A percentile compares a stretch with the other conserved stretches of the same genome.
Conservation (phyloP, 352 stramenopile genomes). For the Thalassiosira oceanica region DNA sequence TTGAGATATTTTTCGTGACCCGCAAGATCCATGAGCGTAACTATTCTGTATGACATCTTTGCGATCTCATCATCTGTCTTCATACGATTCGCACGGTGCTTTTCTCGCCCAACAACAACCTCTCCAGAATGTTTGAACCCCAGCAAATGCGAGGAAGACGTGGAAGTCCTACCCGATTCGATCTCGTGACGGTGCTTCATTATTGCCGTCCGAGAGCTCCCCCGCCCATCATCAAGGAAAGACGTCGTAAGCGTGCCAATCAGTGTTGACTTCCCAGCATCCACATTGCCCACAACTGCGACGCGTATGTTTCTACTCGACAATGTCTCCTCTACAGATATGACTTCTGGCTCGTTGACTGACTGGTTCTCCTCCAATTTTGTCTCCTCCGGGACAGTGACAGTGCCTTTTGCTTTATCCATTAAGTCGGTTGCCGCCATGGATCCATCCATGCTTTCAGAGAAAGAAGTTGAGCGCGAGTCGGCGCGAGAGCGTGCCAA, state of each 20-base stretch:
- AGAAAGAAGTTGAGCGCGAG: constrained; percentile 14
- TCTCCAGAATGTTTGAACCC: constrained; percentile 81
- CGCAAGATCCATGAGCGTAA: constrained; percentile 87
- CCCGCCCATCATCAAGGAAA: constrained; percentile 94
- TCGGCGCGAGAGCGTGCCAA: too few species aligned
- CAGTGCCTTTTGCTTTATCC: too few species aligned
- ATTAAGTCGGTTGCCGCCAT: constrained; percentile 9
- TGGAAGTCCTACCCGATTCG: constrained; percentile 86
- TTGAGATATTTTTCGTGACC: constrained; percentile 99
- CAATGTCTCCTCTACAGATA: constrained; percentile 65
- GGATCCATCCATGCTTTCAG: constrained; percentile 21
- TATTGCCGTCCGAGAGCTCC: constrained; percentile 83
- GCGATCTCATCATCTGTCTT: constrained; percentile 80
- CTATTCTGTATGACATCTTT: constrained; percentile 69
- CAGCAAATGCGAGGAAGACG: constrained; percentile 84
- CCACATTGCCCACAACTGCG: constrained; percentile 79
- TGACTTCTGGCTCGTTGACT: constrained; percentile 4
- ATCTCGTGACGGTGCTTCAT: constrained; percentile 90
- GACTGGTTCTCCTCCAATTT: neutral
- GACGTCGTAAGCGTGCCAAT: constrained; percentile 89
- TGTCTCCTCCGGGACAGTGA: too few species aligned
- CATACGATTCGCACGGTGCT: constrained; percentile 63
- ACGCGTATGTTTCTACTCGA: constrained; percentile 76
- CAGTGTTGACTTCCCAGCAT: constrained; percentile 78
- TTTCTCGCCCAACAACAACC: constrained; percentile 63